A percentile compares a stretch with the other conserved stretches of the same genome.
Evolutionary conservation across 129 eudicot genomes (phyloP).

Genomic region (Flaveria trinervia): DNA sequence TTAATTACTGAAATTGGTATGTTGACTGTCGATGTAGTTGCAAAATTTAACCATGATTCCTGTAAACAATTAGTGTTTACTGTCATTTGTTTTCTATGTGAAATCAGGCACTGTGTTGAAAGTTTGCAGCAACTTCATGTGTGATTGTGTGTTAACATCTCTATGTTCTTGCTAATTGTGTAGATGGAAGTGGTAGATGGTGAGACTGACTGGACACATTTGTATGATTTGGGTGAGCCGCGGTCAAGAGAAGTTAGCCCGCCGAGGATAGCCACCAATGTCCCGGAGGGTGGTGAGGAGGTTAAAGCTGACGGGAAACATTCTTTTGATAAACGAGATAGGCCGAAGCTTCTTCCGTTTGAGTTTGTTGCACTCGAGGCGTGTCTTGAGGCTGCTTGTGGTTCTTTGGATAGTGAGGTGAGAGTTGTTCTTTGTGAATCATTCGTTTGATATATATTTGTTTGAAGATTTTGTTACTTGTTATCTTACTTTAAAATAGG

Average conservation of each 20-base stretch:
- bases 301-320: conserved; percentile 67
- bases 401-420: conserved; percentile 61
- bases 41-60: too few relatives aligned
- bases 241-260: conserved; percentile 68
- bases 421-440: neutral
- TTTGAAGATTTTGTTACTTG: neutral
- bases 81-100: neutral
- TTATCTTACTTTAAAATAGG: conserved; percentile 29
- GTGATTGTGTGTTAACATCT: neutral
- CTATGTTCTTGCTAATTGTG: conserved; percentile 7
- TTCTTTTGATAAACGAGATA: conserved; percentile 58
- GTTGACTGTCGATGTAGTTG: too few relatives aligned
- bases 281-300: conserved; percentile 47
- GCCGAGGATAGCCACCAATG: conserved; percentile 39
- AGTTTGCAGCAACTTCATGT: conserved; percentile 15
- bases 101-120: too few relatives aligned
- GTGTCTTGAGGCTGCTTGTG: conserved; percentile 62
- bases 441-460: neutral
- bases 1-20: too few relatives aligned
- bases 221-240: conserved; percentile 77
- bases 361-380: conserved; percentile 66
- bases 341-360: conserved; percentile 55
- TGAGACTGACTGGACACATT: conserved; percentile 64
- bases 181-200: conserved; percentile 63
- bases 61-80: neutral